Evolutionary conservation across 306 rosid species (phyloP).

Genomic region (Styphnolobium japonicum): DNA sequence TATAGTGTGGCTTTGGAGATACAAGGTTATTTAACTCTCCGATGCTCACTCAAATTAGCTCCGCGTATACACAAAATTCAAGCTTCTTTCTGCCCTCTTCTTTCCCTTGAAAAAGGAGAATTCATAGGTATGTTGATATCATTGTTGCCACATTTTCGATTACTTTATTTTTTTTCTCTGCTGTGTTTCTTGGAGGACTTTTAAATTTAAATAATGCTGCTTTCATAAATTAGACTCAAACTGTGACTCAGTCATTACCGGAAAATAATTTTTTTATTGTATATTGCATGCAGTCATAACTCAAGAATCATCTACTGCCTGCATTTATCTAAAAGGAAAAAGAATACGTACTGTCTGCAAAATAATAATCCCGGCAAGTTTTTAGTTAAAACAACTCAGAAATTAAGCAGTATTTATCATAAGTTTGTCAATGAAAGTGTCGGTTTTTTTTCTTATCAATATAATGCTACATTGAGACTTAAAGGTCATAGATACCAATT

Average conservation of each 20-base stretch:
- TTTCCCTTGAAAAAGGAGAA: conserved; percentile 96
- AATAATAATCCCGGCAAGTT: background rate
- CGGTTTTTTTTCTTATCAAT: background rate
- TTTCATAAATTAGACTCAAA: background rate
- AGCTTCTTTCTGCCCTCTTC: conserved; percentile 94
- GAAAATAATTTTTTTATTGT: background rate
- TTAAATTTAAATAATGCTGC: conserved; percentile 1
- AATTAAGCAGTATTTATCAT: background rate
- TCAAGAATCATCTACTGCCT: background rate
- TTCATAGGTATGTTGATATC: conserved; percentile 58
- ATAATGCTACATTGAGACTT: background rate
- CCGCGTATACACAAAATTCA: conserved; percentile 83
- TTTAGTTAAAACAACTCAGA: background rate
- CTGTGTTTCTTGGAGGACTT: background rate
- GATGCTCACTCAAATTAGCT: conserved; percentile 87
- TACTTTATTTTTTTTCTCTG: background rate
- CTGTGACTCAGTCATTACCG: background rate
- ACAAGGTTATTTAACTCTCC: conserved; percentile 91
- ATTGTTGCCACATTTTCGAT: background rate
- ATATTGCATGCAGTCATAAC: background rate
- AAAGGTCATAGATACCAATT: background rate
- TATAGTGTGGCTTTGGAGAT: conserved; percentile 84
- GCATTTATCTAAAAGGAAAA: background rate
- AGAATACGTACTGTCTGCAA: background rate
- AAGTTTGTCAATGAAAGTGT: background rate